Base-by-base conservation (phyloP, 495 filamentous ascomycete species). In the Cercophora newfieldiana region DNA sequence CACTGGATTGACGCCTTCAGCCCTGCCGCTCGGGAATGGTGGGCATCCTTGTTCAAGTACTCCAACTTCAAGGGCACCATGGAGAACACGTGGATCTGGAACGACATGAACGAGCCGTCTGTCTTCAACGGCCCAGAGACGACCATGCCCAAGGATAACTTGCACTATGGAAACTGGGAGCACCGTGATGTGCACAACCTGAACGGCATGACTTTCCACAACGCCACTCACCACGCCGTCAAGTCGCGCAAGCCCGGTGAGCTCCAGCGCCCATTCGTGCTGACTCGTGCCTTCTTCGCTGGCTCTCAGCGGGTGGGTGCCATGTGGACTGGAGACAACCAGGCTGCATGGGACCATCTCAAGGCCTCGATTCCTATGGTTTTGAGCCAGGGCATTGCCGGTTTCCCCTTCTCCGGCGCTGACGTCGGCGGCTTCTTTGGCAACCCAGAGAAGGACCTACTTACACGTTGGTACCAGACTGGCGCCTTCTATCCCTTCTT, bases 21-120 rank as follows among this genome's bases (percentile, higher is more conserved):
- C 71, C 93, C 94, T 25, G 89, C 87, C 2, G 90, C 92, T 26
- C 84, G 87, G 56, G 85, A 88, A 56, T 99, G 96, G 96, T 99
- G 95, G 95, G 86, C 84, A 50, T 77, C 81, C 14, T 86, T 97
- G 7, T 97, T 96, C 84, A 89, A 90, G 67, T 97, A 93, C 71
- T 88, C 92, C 72, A 84, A 77, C 50, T 97, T 96, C 82, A 90
- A 91, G 74, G 92, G 91, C 55, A 89, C 92, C 3, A 82, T 88
- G 69, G 78, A 88, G 44, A 98, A 97, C 73, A 86, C 90, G 3
- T 97, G 92, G 80, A 89, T 98, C 73, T 99, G 95, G 95, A 99
- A 99, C 76, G 95, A 99, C 74, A 99, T 99, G 95, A 99, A 97
- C 71, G 95, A 99, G 79, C 95, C 95, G 0, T 97, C 95, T 0